Conservation (phyloP, 257 asterid genomes). For the Petrea volubilis region DNA sequence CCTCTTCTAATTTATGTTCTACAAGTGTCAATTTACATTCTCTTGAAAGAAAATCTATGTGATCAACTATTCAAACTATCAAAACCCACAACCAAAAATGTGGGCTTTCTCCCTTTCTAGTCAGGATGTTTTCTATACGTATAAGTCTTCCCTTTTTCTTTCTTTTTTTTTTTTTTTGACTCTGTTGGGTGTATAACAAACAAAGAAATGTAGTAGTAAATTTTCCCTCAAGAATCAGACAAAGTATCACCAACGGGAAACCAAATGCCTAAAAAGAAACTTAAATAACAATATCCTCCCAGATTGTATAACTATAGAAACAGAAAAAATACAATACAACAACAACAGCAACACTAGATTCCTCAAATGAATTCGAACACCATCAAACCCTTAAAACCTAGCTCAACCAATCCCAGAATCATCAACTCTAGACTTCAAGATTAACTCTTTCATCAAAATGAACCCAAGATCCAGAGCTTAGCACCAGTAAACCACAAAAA, state of each 20-base stretch:
- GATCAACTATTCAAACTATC: constrained; percentile 26
- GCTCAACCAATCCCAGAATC: constrained; percentile 66
- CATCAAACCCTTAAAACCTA: constrained; percentile 26
- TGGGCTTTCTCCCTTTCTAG: constrained; percentile 34
- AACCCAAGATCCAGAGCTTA: constrained; percentile 51
- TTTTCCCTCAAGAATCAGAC: constrained; percentile 35
- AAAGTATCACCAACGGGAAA: constrained; percentile 35
- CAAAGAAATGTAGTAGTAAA: constrained; percentile 11
- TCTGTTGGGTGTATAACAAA: constrained; percentile 12
- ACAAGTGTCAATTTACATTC: neutral
- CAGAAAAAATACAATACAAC: neutral
- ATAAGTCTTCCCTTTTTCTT: constrained; percentile 3
- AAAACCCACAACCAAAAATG: constrained; percentile 64
- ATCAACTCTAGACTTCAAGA: constrained; percentile 42
- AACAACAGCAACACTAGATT: constrained; percentile 18
- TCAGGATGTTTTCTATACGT: constrained; percentile 7
- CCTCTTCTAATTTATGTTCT: constrained; percentile 20
- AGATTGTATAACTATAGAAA: constrained; percentile 11
- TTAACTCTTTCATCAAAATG: constrained; percentile 40
- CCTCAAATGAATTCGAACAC: constrained; percentile 11
- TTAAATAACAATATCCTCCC: constrained; percentile 42
- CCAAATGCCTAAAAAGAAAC: constrained; percentile 29
- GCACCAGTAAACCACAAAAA: constrained; percentile 15
- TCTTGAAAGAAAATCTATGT: constrained; percentile 31
- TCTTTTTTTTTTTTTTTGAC: constrained; percentile 12